Evolutionary conservation across 345 rosid genomes (phyloP), one percentile per base, ranked within the genome.

Genomic region (Sisymbrium altissimum): DNA sequence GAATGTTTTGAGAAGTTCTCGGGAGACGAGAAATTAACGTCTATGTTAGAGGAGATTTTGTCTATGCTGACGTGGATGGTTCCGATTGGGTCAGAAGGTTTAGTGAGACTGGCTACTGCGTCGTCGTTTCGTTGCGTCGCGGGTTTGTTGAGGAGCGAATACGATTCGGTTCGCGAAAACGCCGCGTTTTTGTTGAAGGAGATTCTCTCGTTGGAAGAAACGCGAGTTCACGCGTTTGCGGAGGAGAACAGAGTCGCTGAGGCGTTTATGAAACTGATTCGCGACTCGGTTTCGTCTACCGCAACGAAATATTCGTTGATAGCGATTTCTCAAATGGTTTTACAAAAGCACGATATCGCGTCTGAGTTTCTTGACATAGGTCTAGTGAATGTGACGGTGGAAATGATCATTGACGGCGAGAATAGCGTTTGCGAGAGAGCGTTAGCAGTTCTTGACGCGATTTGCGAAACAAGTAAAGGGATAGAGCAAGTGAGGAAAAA

Each of bases 261-360:
- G 53, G 82, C 85, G 4, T 72, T 92, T 39, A 69, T 80, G 10
- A 82, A 83, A 64, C 72, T 89, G 17, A 68, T 89, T 25, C 80
- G 83, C 68, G 86, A 86, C 68, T 88, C 97, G 8, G 82, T 88
- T 75, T 85, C 86, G 52, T 80, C 87, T 0, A 36, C 76, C 4
- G 53, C 92, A 1, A 83, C 88, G 4, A 88, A 77, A 72, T 83
- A 85, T 14, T 84, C 97, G 1, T 73, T 86, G 30, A 76, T 65
- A 10, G 68, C 81, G 38, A 77, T 86, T 9, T 82, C 83, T 64
- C 68, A 78, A 4, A 79, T 86, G 86, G 78, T 87, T 36, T 71
- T 80, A 4, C 60, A 79, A 2, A 68, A 78, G 43, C 64, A 80
- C 1, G 59, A 70, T 4, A 64, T 70, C 40, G 61, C 74, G 7